Evolutionary conservation across 164 flowering plant genomes (phyloP).

Genomic region (Aristolochia fimbriata): DNA sequence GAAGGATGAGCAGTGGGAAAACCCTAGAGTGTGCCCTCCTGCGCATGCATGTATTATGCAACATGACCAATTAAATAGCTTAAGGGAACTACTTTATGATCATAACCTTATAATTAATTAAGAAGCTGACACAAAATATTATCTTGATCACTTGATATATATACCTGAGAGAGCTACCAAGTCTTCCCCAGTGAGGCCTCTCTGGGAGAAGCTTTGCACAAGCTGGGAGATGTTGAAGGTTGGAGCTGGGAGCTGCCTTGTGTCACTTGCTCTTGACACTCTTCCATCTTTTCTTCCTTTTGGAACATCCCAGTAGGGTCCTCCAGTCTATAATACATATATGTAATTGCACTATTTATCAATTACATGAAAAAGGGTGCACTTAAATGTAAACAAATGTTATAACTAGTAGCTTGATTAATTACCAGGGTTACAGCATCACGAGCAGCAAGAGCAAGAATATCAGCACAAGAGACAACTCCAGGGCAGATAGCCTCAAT

Average conservation of each 20-base stretch:
- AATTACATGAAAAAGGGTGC: no score
- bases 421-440: conserved; percentile 67
- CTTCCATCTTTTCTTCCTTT: conserved; percentile 86
- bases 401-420: no score
- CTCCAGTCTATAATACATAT: conserved; percentile 51
- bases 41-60: conserved; percentile 5
- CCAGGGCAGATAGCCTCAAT: conserved; percentile 68
- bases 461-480: conserved; percentile 91
- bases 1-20: conserved; percentile 85
- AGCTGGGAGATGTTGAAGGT: conserved; percentile 61
- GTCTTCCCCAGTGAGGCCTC: conserved; percentile 66
- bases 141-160: no score
- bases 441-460: conserved; percentile 74
- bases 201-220: conserved; percentile 64
- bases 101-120: no score
- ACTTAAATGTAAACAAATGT: no score
- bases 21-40: conserved; percentile 91
- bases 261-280: conserved; percentile 62
- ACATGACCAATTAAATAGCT: no score
- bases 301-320: conserved; percentile 80
- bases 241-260: conserved; percentile 67
- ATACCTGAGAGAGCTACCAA: conserved; percentile 83
- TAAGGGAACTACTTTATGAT: no score
- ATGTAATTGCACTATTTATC: no score
- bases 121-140: no score